A percentile compares a stretch with the other conserved stretches of the same genome.
Conservation (phyloP, 163 green algal genomes). For the Volvox carteri region DNA sequence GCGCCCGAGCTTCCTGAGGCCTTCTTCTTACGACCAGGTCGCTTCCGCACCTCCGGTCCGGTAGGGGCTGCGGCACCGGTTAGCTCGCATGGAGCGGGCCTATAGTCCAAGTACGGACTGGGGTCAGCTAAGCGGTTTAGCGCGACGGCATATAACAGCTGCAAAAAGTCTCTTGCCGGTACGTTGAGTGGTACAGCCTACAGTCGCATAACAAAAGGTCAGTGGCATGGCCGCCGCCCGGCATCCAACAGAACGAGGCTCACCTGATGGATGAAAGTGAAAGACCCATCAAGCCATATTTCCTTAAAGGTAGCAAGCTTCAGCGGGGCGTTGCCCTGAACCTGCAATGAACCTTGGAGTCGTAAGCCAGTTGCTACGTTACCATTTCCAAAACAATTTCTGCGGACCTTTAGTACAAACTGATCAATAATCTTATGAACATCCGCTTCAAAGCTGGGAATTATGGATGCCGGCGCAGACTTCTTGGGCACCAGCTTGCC, state of each 20-base stretch:
- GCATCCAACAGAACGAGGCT: background rate
- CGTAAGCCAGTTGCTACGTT: background rate
- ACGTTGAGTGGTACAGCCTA: constrained; percentile 43
- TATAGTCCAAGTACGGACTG: constrained; percentile 47
- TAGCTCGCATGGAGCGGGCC: constrained; percentile 3
- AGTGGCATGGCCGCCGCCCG: background rate
- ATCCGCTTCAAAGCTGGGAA: constrained; percentile 43
- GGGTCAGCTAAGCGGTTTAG: constrained; percentile 49
- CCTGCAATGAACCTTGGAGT: constrained; percentile 4
- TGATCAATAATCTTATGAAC: constrained; percentile 45
- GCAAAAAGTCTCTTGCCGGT: constrained; percentile 48
- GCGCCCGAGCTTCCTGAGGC: background rate
- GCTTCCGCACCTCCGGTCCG: background rate
- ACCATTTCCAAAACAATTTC: background rate
- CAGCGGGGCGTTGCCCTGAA: background rate
- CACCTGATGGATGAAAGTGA: constrained; percentile 50
- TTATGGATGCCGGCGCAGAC: no score
- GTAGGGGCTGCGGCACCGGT: background rate
- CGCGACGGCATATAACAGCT: constrained; percentile 49
- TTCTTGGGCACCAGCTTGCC: constrained; percentile 34
- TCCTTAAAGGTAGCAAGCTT: constrained; percentile 41
- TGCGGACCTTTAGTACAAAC: constrained; percentile 54
- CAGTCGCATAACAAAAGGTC: background rate
- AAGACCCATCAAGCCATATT: background rate
- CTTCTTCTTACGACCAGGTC: background rate